Evolutionary conservation across 495 filamentous ascomycete species (phyloP).

Genomic region (Neurospora africana): DNA sequence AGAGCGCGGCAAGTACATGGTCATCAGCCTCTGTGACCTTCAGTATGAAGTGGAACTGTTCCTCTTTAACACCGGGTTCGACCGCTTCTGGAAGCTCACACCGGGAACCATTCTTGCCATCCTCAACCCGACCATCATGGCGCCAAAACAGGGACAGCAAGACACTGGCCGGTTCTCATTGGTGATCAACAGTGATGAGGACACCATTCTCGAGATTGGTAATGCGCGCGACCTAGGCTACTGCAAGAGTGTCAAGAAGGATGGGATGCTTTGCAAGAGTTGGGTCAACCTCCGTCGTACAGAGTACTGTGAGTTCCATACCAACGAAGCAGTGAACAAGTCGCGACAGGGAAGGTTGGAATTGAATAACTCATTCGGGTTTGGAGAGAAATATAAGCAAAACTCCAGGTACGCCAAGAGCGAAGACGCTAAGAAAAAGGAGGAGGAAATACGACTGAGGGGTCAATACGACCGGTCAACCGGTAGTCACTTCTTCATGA

Average conservation of each 20-base stretch:
- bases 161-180: conserved; percentile 78
- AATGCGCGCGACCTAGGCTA: conserved; percentile 75
- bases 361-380: conserved; percentile 51
- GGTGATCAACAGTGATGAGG: conserved; percentile 68
- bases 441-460: conserved; percentile 7
- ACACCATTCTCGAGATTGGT: conserved; percentile 85
- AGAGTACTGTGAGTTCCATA: conserved; percentile 87
- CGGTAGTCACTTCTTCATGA: conserved; percentile 50
- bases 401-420: conserved; percentile 14
- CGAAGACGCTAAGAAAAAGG: conserved; percentile 15
- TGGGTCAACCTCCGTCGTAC: conserved; percentile 88
- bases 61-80: conserved; percentile 84
- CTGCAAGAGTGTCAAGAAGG: conserved; percentile 75
- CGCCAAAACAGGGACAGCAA: conserved; percentile 58
- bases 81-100: conserved; percentile 79
- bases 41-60: conserved; percentile 87
- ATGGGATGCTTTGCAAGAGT: conserved; percentile 65
- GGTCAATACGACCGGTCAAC: conserved; percentile 48
- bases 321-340: conserved; percentile 65
- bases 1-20: conserved; percentile 76
- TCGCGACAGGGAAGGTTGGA: conserved; percentile 65
- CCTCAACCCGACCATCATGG: conserved; percentile 86
- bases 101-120: conserved; percentile 83
- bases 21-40: conserved; percentile 73
- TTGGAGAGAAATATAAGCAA: conserved; percentile 30